Evolutionary conservation across 192 early-diverging fungal genomes (phyloP).

Genomic region (Linnemannia hyalina): DNA sequence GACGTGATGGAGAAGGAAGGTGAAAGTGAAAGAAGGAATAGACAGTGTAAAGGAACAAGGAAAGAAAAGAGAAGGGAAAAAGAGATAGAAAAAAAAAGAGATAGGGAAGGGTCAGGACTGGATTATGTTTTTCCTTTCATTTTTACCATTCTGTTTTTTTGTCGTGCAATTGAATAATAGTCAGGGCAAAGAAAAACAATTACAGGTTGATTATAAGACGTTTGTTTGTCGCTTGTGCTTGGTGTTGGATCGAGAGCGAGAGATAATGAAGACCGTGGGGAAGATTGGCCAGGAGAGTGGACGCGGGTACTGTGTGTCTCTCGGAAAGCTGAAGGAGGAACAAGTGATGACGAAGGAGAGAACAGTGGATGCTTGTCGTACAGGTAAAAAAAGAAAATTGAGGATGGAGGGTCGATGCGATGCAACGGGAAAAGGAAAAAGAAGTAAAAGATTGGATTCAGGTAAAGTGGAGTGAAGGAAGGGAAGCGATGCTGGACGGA

Average conservation of each 20-base stretch:
- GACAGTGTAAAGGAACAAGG: not conserved
- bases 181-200: constrained; percentile 1
- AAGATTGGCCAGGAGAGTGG: not conserved
- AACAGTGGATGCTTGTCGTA: constrained; percentile 4
- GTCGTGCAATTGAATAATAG: not conserved
- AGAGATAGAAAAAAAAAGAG: not conserved
- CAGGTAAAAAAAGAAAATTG: not conserved
- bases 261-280: not conserved
- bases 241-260: not conserved
- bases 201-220: not conserved
- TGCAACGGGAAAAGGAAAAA: not conserved
- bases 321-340: not conserved
- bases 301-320: not conserved
- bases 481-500: not conserved
- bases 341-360: not conserved
- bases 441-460: not conserved
- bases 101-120: constrained; percentile 1
- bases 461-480: not conserved
- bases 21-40: not conserved
- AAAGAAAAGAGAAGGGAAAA: not conserved
- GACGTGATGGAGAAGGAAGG: not conserved
- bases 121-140: not conserved
- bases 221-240: not conserved
- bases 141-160: not conserved
- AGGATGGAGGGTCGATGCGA: not conserved